phyloP scores from a whole-genome alignment of 2,329 filamentous ascomycete genomes.

The Calonectria crousiana region DNA sequence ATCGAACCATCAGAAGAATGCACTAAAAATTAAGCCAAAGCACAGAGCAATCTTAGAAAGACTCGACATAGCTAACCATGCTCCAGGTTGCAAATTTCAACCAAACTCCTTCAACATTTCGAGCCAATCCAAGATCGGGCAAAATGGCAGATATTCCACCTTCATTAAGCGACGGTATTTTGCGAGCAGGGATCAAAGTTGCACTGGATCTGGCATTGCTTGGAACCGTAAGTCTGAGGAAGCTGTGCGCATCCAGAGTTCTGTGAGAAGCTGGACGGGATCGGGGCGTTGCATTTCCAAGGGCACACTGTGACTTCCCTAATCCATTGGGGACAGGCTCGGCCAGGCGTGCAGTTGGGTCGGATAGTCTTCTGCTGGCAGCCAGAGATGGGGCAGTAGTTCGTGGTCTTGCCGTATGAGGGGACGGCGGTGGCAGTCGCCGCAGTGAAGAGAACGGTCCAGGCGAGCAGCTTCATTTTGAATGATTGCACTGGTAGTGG shows the following conservation, averaged over 20 bases:
- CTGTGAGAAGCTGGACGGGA: neutral
- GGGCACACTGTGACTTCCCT: neutral
- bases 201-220: neutral
- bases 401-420: neutral
- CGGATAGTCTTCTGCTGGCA: neutral
- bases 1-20: neutral
- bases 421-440: neutral
- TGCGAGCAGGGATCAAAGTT: neutral
- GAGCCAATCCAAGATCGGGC: neutral
- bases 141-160: neutral
- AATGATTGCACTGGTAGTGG: neutral
- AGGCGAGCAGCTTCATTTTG: neutral
- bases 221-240: neutral
- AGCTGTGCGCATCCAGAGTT: neutral
- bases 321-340: neutral
- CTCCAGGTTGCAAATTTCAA: neutral
- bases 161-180: neutral
- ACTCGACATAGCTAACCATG: neutral
- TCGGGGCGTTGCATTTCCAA: neutral
- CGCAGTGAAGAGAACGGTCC: neutral
- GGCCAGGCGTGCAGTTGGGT: neutral
- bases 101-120: neutral
- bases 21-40: neutral
- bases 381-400: neutral
- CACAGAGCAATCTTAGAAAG: neutral